phyloP scores from a whole-genome alignment of 2,329 filamentous ascomycete genomes.

The Emericellopsis atlantica region DNA sequence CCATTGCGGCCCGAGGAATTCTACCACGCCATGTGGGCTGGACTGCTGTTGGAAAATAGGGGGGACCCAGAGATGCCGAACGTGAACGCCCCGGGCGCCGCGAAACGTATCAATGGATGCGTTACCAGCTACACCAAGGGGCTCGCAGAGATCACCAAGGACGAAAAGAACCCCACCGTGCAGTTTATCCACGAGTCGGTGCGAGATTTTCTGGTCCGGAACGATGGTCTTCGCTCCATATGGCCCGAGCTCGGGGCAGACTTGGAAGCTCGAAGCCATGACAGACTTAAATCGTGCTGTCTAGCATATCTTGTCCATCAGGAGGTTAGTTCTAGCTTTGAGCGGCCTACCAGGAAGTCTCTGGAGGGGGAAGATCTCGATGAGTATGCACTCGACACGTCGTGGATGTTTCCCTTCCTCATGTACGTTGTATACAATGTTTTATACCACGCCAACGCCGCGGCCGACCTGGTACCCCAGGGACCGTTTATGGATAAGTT shows the following conservation, averaged over 20 bases:
- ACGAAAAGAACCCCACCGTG: constrained; percentile 14
- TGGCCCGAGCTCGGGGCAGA: constrained; percentile 15
- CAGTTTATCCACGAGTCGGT: constrained; percentile 45
- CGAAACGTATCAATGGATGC: constrained; percentile 8
- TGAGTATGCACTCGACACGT: too few species aligned
- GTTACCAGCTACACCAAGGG: constrained; percentile 35
- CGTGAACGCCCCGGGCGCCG: constrained; percentile 9
- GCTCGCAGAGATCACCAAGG: constrained; percentile 27
- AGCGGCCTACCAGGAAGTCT: too few species aligned
- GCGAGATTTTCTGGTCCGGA: constrained; percentile 28
- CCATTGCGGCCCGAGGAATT: constrained; percentile 30
- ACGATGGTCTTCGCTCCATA: constrained; percentile 14
- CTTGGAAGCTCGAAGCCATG: constrained; percentile 21
- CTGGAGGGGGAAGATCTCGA: background rate
- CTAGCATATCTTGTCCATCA: constrained; percentile 18
- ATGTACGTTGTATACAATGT: constrained; percentile 16
- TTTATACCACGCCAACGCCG: constrained; percentile 2
- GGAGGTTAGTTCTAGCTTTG: background rate
- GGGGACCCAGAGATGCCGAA: constrained; percentile 1
- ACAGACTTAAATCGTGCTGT: constrained; percentile 30
- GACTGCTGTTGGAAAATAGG: background rate
- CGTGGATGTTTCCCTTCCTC: too few species aligned
- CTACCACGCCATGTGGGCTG: constrained; percentile 13
- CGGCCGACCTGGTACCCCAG: constrained; percentile 12
- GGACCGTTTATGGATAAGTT: constrained; percentile 17